These are phyloP conservation scores for Chiua virens DNA, from an alignment of 768 basidiomycete species.

Conservation along the genomic window DNA sequence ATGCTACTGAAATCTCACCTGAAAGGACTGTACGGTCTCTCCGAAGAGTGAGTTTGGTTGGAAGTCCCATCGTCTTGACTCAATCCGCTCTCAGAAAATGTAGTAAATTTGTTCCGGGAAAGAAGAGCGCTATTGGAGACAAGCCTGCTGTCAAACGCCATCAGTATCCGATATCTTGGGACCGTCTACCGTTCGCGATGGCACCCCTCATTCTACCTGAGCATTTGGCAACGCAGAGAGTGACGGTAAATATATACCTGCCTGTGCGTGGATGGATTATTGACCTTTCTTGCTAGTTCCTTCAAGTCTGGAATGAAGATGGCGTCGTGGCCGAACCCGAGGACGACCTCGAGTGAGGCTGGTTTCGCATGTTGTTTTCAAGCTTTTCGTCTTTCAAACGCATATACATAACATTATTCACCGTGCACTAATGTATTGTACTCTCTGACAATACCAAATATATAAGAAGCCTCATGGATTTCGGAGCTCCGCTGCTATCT, in stretches of 20 bases:
- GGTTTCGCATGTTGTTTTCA: not conserved
- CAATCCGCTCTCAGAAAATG: conserved; percentile 68
- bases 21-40: conserved; percentile 77
- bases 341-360: conserved; percentile 42
- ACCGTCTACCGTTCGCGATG: conserved; percentile 67
- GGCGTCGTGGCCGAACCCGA: conserved; percentile 66
- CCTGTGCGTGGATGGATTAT: not conserved
- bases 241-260: conserved; percentile 49
- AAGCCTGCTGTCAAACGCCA: conserved; percentile 67
- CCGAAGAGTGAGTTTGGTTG: conserved; percentile 75
- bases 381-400: not conserved
- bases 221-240: conserved; percentile 62
- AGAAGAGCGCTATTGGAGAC: conserved; percentile 90
- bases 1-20: conserved; percentile 87
- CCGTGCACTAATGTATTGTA: conserved; percentile 30
- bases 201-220: conserved; percentile 57
- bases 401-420: conserved; percentile 32
- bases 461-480: conserved; percentile 10
- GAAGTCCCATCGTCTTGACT: not conserved
- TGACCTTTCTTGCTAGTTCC: conserved; percentile 46
- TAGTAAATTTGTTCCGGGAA: conserved; percentile 79
- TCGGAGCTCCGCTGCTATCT: not conserved
- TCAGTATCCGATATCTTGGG: conserved; percentile 67
- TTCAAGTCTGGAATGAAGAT: conserved; percentile 81
- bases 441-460: conserved; percentile 4